Conservation (phyloP, 2,329 filamentous ascomycete genomes). For the Xylaria sp. region DNA sequence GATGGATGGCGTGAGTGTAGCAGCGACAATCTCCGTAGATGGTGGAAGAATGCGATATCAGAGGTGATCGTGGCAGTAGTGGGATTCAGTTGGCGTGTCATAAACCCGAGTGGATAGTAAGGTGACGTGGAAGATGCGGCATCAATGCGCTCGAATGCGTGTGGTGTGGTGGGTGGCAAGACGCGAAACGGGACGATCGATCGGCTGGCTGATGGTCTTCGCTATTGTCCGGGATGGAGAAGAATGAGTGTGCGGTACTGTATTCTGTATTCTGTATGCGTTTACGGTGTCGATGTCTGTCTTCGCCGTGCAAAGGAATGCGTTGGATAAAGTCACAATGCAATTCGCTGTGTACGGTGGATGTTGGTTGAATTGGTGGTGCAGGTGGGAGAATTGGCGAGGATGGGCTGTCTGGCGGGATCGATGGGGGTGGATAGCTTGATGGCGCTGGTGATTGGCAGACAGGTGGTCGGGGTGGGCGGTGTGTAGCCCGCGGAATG, state of each 20-base stretch:
- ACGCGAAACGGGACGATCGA: slow-evolving; percentile 23
- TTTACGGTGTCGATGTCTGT: not conserved
- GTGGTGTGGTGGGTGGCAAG: slow-evolving; percentile 5
- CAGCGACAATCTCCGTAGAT: slow-evolving; percentile 7
- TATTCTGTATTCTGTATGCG: not conserved
- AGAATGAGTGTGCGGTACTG: not conserved
- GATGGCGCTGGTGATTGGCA: slow-evolving; percentile 28
- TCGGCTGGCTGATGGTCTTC: slow-evolving; percentile 8
- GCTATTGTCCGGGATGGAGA: not conserved
- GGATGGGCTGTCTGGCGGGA: slow-evolving; percentile 16
- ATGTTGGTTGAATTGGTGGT: slow-evolving; percentile 5
- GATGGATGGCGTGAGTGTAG: slow-evolving; percentile 6
- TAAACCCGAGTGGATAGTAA: slow-evolving; percentile 27
- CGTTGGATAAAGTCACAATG: slow-evolving; percentile 34
- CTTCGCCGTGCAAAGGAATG: slow-evolving; percentile 21
- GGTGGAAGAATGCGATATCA: slow-evolving; percentile 9
- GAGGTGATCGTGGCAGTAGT: slow-evolving; percentile 25
- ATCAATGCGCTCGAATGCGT: slow-evolving; percentile 29
- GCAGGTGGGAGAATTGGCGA: slow-evolving; percentile 23
- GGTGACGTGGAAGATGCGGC: slow-evolving; percentile 37
- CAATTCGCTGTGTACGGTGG: slow-evolving; percentile 6
- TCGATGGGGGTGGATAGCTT: slow-evolving; percentile 16
- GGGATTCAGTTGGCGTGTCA: slow-evolving; percentile 33
- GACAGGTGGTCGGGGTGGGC: slow-evolving; percentile 23
- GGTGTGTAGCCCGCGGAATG: slow-evolving; percentile 29